Evolutionary conservation across 495 filamentous ascomycete species (phyloP).

Genomic region (Pseudevernia furfuracea): DNA sequence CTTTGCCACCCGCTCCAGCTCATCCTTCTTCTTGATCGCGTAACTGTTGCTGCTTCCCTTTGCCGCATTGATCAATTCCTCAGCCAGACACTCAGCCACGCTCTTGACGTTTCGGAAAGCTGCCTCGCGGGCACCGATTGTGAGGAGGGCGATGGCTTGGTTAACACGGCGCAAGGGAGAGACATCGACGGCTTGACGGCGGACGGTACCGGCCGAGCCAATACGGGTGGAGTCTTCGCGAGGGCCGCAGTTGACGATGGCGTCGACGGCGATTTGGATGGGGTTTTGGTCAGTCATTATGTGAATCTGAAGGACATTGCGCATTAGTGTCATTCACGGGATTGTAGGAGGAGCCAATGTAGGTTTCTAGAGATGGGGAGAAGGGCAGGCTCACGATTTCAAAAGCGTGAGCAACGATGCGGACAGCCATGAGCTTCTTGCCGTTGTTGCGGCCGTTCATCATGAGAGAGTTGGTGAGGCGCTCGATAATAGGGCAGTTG

Average conservation of each 20-base stretch:
- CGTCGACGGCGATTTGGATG: conserved; percentile 98
- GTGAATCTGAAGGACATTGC: conserved; percentile 61
- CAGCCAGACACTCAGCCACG: conserved; percentile 94
- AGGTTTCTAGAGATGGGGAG: background rate
- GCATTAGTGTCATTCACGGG: background rate
- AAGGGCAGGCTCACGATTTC: conserved; percentile 75
- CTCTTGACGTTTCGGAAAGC: conserved; percentile 99
- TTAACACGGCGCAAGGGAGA: conserved; percentile 98
- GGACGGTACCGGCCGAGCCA: conserved; percentile 96
- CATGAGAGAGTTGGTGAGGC: conserved; percentile 99
- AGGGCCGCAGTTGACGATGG: conserved; percentile 99
- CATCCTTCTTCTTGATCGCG: conserved; percentile 99
- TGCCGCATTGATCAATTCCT: conserved; percentile 99
- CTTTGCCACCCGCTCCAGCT: conserved; percentile 99
- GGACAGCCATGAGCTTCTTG: conserved; percentile 99
- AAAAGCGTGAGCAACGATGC: conserved; percentile 97
- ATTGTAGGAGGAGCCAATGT: background rate
- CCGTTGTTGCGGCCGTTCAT: conserved; percentile 99
- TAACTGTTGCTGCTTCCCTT: conserved; percentile 99
- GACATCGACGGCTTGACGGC: conserved; percentile 99
- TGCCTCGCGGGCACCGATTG: conserved; percentile 93
- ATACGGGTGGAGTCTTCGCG: conserved; percentile 99
- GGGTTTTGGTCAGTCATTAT: conserved; percentile 99
- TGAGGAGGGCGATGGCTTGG: conserved; percentile 96
- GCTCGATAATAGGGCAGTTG: conserved; percentile 99